Conservation (phyloP, 257 asterid genomes). For the Solanum pimpinellifolium region DNA sequence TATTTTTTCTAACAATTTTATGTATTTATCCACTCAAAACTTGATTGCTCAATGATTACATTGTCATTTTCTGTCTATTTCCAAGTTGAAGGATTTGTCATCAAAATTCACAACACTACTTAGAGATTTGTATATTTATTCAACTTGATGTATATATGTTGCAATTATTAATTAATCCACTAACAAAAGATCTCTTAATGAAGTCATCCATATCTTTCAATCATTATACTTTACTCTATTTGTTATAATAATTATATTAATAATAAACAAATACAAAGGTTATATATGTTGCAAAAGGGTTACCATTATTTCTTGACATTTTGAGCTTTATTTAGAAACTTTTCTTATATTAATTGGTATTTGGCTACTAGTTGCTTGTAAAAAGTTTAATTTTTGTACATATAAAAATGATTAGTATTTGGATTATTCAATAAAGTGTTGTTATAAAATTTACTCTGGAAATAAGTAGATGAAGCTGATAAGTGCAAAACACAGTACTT, state of each 20-base stretch:
- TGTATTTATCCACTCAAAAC: neutral
- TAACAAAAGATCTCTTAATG: neutral
- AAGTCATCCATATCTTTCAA: neutral
- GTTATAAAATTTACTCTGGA: no score
- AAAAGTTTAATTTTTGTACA: neutral
- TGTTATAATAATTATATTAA: neutral
- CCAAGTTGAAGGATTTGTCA: neutral
- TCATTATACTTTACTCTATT: conserved; percentile 4
- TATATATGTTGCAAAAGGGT: no score
- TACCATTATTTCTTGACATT: neutral
- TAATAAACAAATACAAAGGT: neutral
- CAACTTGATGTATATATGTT: neutral
- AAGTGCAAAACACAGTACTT: neutral
- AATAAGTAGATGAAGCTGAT: neutral
- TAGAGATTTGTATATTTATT: neutral
- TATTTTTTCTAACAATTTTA: neutral
- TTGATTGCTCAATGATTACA: neutral
- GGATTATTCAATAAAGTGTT: neutral
- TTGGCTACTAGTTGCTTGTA: no score
- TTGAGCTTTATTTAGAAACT: neutral
- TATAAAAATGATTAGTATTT: neutral
- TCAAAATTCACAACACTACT: neutral
- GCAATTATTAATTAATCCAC: neutral
- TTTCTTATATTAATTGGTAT: neutral
- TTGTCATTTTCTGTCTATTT: neutral